Percentiles rank a stretch among this genome's conserved stretches.
These are phyloP conservation scores for Cryptococcus wingfieldii DNA, from an alignment of 1,284 basidiomycete genomes.

Conservation along the genomic window DNA sequence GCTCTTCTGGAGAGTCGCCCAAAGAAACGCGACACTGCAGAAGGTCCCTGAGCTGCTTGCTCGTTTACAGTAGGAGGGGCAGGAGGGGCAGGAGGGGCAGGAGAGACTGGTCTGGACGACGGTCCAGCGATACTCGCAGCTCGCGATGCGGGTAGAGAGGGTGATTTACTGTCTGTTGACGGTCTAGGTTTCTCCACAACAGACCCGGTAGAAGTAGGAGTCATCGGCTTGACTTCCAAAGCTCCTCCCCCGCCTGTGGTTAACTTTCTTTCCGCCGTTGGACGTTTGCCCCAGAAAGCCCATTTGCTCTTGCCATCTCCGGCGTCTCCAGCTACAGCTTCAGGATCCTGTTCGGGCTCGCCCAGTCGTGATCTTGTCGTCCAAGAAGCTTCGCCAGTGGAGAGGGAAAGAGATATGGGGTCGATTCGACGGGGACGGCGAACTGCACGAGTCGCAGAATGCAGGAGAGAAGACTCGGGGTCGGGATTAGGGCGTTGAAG, in stretches of 20 bases:
- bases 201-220: constrained; percentile 2
- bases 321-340: not conserved
- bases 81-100: constrained; percentile 5
- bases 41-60: constrained; percentile 18
- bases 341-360: constrained; percentile 29
- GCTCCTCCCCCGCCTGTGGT: constrained; percentile 45
- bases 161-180: constrained; percentile 3
- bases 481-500: constrained; percentile 38
- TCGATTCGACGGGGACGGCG: constrained; percentile 17
- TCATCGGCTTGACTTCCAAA: constrained; percentile 39
- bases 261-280: constrained; percentile 29
- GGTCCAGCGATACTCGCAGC: constrained; percentile 5
- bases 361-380: constrained; percentile 38
- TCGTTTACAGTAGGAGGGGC: not conserved
- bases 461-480: constrained; percentile 37
- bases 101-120: constrained; percentile 10
- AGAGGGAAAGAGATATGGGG: constrained; percentile 10
- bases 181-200: constrained; percentile 3
- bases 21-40: constrained; percentile 46
- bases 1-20: constrained; percentile 31
- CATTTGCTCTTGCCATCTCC: constrained; percentile 21
- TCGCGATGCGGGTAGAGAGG: constrained; percentile 7
- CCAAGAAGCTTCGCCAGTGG: constrained; percentile 25
- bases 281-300: constrained; percentile 44
- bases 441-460: constrained; percentile 12